Evolutionary conservation across 192 early-diverging fungal genomes (phyloP), one percentile per base, ranked within the genome.

Genomic region (Spizellomyces punctatus): DNA sequence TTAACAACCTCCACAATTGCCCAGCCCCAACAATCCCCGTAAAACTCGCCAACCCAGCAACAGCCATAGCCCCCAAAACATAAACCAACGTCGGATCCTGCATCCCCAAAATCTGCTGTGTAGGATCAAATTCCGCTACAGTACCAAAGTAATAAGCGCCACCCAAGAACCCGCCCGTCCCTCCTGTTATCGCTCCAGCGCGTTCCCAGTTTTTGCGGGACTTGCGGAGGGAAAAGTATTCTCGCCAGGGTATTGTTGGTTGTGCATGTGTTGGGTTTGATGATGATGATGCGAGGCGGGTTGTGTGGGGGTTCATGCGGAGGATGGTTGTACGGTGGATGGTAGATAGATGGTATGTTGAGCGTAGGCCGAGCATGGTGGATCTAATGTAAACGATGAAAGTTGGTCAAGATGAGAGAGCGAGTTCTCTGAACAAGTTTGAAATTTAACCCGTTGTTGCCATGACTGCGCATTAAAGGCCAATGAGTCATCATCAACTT

Each of bases 111-210:
- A 81, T 50, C 22, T 65, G 72, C 58, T 81, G 67, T 8, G 77
- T 77, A 10, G 81, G 83, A 59, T 84, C 83, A 63, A 83, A 80
- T 12, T 84, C 83, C 19, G 77, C 78, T 10, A 84, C 77, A 16
- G 77, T 73, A 41, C 69, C 69, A 64, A 84, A 83, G 64, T 84
- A 84, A 52, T 74, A 76, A 6, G 63, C 64, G 4, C 76, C 78
- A 21, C 59, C 80, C 6, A 69, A 36, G 46, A 84, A 79, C 12
- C 67, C 77, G 22, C 45, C 7, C 19, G 56, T 8, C 19, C 64
- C 68, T 1, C 72, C 74, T 8, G 66, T 19, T 49, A 71, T n/a
- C 12, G 50, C 76, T 6, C 65, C 68, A 36, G 54, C 63, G 10
- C 81, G 56, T 58, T 84, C 83, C 64, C 55, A 75, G 54, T 62